These are phyloP conservation scores for Rutstroemia sp. DNA, from an alignment of 2,329 filamentous ascomycete species.

Conservation along the genomic window DNA sequence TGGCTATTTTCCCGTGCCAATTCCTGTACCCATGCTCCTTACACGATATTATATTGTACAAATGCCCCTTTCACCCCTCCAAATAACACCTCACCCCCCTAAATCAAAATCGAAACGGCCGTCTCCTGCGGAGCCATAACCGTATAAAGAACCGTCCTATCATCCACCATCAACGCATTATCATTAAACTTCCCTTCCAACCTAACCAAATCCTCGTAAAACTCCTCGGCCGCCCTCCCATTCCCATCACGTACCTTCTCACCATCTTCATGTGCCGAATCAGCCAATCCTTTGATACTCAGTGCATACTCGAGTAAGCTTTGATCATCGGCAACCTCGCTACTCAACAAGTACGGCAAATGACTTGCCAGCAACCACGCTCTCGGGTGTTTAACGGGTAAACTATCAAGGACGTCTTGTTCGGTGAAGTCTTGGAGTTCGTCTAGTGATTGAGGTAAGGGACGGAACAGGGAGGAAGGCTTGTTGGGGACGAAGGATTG, in stretches of 20 bases:
- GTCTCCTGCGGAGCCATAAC: constrained; percentile 3
- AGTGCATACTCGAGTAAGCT: constrained; percentile 1
- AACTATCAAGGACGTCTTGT: not conserved
- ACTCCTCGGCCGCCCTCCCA: not conserved
- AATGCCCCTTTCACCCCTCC: not conserved
- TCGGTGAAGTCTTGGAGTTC: not conserved
- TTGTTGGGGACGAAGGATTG: constrained; percentile 35
- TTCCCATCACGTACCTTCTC: not conserved
- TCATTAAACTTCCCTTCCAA: not conserved
- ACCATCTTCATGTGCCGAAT: not conserved
- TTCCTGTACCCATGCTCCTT: no score
- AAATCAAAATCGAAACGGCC: constrained; percentile 7
- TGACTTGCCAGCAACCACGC: not conserved
- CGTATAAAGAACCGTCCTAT: not conserved
- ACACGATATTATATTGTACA: no score
- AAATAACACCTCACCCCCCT: not conserved
- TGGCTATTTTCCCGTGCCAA: no score
- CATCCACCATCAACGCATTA: constrained; percentile 1
- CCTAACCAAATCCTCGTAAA: constrained; percentile 5
- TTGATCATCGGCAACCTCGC: not conserved
- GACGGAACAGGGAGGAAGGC: not conserved
- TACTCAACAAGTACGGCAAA: not conserved
- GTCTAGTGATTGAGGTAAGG: not conserved
- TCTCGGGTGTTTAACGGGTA: not conserved
- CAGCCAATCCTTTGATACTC: not conserved